Base-by-base conservation (phyloP, 1,284 basidiomycete species). In the Exsudoporus floridanus region DNA sequence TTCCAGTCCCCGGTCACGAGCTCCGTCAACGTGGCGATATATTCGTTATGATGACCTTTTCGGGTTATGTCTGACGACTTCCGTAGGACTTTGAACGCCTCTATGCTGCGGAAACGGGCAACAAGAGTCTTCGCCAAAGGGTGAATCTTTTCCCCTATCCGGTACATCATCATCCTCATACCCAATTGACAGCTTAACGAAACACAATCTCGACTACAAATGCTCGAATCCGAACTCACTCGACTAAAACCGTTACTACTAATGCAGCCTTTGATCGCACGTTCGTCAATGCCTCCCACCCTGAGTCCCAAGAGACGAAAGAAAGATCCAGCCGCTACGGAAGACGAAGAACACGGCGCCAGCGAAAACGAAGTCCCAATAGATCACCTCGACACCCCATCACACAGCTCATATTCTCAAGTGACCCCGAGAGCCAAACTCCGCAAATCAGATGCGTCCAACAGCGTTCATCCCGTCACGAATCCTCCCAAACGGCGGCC, bases 41-140 rank as follows among this genome's bases (percentile, higher is more conserved):
- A 30, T 34, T 46, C 38, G 16, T 30, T 19, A 14, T n/a, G 16
- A 28, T 43, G 30, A 23, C 31, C 16, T 46, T 38, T 25, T 35
- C 13, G 19, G 42, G 25, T 43, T 25, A 18, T 10, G 10, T 61
- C 63, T 58, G 25, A 67, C 49, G 34, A 12, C 19, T 25, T 43
- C 18, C 50, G 21, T 54, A 86, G 82, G 82, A 84, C 49, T 58
- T 74, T 14, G 82, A 81, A 49, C 77, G 77, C 21, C 69, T 78
- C 37, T 73, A 76, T 25, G 63, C 72, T 2, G 63, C 77, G 21
- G 78, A 80, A 60, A 69, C 77, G 16, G 85, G 86, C 49, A 84
- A 83, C 51, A 77, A 75, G 51, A 60, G 67, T 18, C 73, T 85
- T 25, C 78, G 79, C 33, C 77, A 80, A 50, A 82, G 80, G 70